Evolutionary conservation across 225 moss, liverwort and hornwort genomes (phyloP).

Genomic region (Anthoceros angustus): DNA sequence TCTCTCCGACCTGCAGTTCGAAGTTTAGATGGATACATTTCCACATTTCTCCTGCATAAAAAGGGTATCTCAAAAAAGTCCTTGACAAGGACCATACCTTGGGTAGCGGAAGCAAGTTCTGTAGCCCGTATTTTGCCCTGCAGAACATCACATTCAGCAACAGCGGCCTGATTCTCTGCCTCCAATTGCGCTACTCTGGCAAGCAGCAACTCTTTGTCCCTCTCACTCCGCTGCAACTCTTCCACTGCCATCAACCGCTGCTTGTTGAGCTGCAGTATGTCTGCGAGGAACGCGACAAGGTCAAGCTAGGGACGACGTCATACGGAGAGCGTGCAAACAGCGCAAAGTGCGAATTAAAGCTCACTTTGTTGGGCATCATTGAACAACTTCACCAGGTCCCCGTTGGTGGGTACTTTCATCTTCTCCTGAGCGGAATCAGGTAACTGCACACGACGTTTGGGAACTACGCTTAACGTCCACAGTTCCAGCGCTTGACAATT

Average conservation of each 20-base stretch:
- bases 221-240: constrained; percentile 36
- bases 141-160: constrained; percentile 42
- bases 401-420: not conserved
- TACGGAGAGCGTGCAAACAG: not conserved
- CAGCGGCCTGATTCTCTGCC: constrained; percentile 46
- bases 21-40: too few species aligned
- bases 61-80: too few species aligned
- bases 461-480: not conserved
- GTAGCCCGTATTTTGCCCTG: constrained; percentile 28
- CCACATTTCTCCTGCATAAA: too few species aligned
- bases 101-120: not conserved
- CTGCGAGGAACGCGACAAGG: constrained; percentile 11
- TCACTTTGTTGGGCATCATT: constrained; percentile 32
- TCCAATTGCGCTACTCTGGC: constrained; percentile 50
- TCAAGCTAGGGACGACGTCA: not conserved
- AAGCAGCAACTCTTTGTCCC: constrained; percentile 37
- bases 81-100: not conserved
- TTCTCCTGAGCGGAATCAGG: constrained; percentile 1
- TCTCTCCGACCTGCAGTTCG: constrained; percentile 7
- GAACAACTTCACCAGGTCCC: constrained; percentile 25
- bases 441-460: not conserved
- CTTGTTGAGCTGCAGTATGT: constrained; percentile 45
- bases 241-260: constrained; percentile 46
- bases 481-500: not conserved
- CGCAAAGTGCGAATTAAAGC: not conserved